Base-by-base conservation (phyloP, 2,329 filamentous ascomycete species). In the Penicillium sp. region DNA sequence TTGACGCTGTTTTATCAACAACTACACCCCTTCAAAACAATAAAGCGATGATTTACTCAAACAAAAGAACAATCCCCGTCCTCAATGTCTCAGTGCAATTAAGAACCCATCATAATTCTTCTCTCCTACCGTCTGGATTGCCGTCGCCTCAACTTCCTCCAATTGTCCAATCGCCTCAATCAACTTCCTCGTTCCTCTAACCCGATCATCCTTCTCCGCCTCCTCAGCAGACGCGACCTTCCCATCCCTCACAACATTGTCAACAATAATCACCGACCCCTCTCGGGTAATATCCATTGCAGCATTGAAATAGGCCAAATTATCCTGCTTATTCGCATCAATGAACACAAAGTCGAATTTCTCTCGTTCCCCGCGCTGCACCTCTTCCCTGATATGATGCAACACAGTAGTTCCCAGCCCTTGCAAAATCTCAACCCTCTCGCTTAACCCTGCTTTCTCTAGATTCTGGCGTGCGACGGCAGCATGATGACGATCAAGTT, bases 301-400 rank as follows among this genome's bases (percentile, higher is more conserved):
- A 25, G 26, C n/a, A 7, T 45, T 23, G 15, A 52, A 52, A 40
- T 52, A 52, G 7, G 20, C 41, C 20, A 44, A 20, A 40, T 46
- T 27, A n/a, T 52, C 42, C 31, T 37, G 27, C 31, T 52, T 52
- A 46, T 45, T 37, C 22, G 41, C 50, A 46, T 52, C 42, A 22
- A 52, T 52, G 15, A 52, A 52, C 2, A 15, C 41, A 18, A 52
- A 52, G 12, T 52, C 50, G 7, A 45, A 52, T 11, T 18, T 18
- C 31, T 33, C 27, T 2, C 42, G 26, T 46, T 22, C 22, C 3
- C 41, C 22, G 2, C 20, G 12, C 11, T 23, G 6, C 5, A 26
- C 41, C 41, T 43, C 9, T 25, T 26, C 22, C 4, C 6, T 22
- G 15, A 43, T 8, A 9, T n/a, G 11, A 1, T 14, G 22, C 18